Base-by-base conservation (phyloP, 139 green algal genomes). In the Closterium sp. region DNA sequence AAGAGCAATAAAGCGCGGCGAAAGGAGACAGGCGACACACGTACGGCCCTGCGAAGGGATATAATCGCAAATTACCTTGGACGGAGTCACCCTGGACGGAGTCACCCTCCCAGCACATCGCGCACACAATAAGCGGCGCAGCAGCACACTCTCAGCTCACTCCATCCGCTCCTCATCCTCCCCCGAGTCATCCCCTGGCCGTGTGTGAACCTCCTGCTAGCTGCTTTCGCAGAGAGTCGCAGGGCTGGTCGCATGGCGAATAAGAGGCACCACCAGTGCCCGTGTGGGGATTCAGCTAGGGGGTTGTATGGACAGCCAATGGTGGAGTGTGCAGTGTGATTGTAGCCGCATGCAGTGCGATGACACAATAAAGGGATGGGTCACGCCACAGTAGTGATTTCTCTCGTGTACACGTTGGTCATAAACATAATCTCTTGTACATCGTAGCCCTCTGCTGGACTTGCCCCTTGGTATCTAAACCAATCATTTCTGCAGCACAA, bases 401-500 rank as follows among this genome's bases (percentile, higher is more conserved):
- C n/a, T n/a, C n/a, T n/a, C n/a, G n/a, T n/a, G n/a, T n/a, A n/a
- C n/a, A n/a, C n/a, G n/a, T n/a, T n/a, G n/a, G n/a, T n/a, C n/a
- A n/a, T n/a, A n/a, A n/a, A n/a, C n/a, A n/a, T n/a, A n/a, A n/a
- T n/a, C n/a, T n/a, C n/a, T n/a, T n/a, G n/a, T n/a, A n/a, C n/a
- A n/a, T n/a, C n/a, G n/a, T n/a, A n/a, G n/a, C n/a, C n/a, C n/a
- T n/a, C n/a, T n/a, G n/a, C n/a, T n/a, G n/a, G n/a, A n/a, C n/a
- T n/a, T n/a, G n/a, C n/a, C n/a, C n/a, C n/a, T n/a, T n/a, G n/a
- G n/a, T n/a, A n/a, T n/a, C n/a, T n/a, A n/a, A n/a, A n/a, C n/a
- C 3, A 9, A 66, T 66, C 38, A 69, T 69, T 69, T 69, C 43
- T 69, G 43, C 43, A 69, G 43, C 43, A 98, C 96, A 34, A 98